Conservation (phyloP, 2,329 filamentous ascomycete species). For the Fusarium lateritium region DNA sequence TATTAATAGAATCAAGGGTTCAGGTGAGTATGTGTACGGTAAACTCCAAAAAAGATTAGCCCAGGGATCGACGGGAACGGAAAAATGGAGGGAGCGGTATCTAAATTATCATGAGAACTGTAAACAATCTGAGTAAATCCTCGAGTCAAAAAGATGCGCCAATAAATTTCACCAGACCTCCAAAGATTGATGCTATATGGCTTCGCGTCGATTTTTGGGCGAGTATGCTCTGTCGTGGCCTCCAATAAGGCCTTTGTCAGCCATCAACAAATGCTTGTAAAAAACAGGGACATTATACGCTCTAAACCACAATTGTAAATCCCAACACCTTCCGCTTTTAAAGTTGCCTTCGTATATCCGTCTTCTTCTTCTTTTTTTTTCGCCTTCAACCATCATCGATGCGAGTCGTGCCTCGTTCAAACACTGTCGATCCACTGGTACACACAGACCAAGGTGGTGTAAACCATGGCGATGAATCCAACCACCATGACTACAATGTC, state of each 20-base stretch:
- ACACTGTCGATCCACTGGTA: slow-evolving; percentile 54
- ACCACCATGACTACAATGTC: slow-evolving; percentile 75
- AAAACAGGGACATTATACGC: slow-evolving; percentile 5
- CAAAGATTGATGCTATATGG: slow-evolving; percentile 4
- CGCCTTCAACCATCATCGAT: slow-evolving; percentile 6
- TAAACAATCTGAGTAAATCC: slow-evolving; percentile 17
- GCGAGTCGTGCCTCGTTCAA: slow-evolving; percentile 11
- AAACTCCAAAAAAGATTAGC: neutral
- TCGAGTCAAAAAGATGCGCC: slow-evolving; percentile 10
- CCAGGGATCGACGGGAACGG: neutral
- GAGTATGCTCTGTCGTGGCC: slow-evolving; percentile 10
- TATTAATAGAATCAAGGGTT: neutral
- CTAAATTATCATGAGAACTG: slow-evolving; percentile 19
- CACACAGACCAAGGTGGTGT: slow-evolving; percentile 75
- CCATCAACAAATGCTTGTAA: slow-evolving; percentile 6
- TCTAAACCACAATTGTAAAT: slow-evolving; percentile 8
- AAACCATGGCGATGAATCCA: slow-evolving; percentile 77
- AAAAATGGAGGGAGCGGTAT: slow-evolving; percentile 8
- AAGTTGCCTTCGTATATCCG: slow-evolving; percentile 36
- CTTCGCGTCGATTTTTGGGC: slow-evolving; percentile 3
- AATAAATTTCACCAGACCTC: slow-evolving; percentile 22
- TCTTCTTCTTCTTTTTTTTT: slow-evolving; percentile 13
- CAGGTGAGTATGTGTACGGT: neutral
- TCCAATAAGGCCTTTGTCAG: slow-evolving; percentile 7
- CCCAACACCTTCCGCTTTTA: slow-evolving; percentile 9